A percentile compares a stretch with the other conserved stretches of the same genome.
Evolutionary conservation across 129 eudicot genomes (phyloP).

Genomic region (Scalesia atractyloides): DNA sequence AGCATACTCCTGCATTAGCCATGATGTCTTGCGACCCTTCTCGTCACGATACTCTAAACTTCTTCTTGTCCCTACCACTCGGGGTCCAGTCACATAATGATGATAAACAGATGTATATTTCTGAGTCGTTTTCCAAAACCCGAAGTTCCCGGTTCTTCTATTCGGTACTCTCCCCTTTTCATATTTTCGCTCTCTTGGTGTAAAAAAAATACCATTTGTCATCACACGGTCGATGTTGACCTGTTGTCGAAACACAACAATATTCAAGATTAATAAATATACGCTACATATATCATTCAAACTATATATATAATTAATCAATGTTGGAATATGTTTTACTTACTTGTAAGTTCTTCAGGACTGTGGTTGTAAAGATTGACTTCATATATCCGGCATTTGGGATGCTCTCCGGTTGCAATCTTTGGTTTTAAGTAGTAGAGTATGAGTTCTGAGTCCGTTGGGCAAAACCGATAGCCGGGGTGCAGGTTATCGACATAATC

Average conservation of each 20-base stretch:
- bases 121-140: not conserved
- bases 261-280: not conserved
- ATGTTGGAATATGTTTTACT: not conserved
- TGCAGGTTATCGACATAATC: not conserved
- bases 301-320: too few species aligned
- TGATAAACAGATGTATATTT: not conserved
- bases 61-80: not conserved
- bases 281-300: too few species aligned
- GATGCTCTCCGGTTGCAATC: conserved; percentile 9
- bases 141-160: not conserved
- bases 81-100: not conserved
- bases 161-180: not conserved
- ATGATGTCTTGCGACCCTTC: not conserved
- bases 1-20: conserved; percentile 1
- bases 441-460: conserved; percentile 15
- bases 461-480: conserved; percentile 28
- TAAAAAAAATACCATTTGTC: conserved; percentile 4
- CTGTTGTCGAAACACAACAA: not conserved
- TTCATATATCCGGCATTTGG: conserved; percentile 13
- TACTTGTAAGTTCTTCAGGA: conserved; percentile 13
- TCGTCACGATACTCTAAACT: not conserved
- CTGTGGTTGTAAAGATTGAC: conserved; percentile 17
- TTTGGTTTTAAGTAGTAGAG: conserved; percentile 10
- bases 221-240: not conserved
- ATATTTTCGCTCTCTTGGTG: not conserved